Conservation (phyloP, 192 early-diverging fungal species). For the Bifiguratus adelaidae region DNA sequence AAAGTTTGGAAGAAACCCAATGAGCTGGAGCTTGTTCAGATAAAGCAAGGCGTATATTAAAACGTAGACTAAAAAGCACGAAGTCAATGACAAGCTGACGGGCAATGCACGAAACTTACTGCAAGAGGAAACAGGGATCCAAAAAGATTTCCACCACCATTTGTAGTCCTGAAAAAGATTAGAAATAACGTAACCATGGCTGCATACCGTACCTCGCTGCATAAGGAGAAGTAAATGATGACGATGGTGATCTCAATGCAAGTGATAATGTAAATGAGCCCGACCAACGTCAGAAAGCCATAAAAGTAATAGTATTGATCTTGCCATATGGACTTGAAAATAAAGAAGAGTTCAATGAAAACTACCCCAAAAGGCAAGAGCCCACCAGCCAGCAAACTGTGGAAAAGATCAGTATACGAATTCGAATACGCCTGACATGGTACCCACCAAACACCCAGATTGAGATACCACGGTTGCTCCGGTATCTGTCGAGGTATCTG, state of each 20-base stretch:
- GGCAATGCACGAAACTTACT: conserved; percentile 9
- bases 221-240: conserved; percentile 58
- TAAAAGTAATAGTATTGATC: conserved; percentile 58
- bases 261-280: conserved; percentile 40
- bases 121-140: conserved; percentile 60
- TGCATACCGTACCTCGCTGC: conserved; percentile 36
- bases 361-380: conserved; percentile 51
- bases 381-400: conserved; percentile 28
- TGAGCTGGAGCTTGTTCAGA: conserved; percentile 50
- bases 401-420: not conserved
- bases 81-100: not conserved
- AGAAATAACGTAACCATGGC: too few relatives aligned
- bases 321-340: conserved; percentile 60
- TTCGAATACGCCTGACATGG: too few relatives aligned
- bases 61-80: not conserved
- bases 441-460: conserved; percentile 37
- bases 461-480: conserved; percentile 62
- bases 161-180: conserved; percentile 52
- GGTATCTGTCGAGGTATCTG: conserved; percentile 91
- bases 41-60: conserved; percentile 59
- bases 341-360: conserved; percentile 64
- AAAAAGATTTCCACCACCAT: conserved; percentile 93
- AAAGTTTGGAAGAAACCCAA: conserved; percentile 52
- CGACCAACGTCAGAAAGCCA: conserved; percentile 44
- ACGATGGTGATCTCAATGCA: conserved; percentile 55